A percentile compares a stretch with the other conserved stretches of the same genome.
phyloP scores from a whole-genome alignment of 495 filamentous ascomycete genomes.

The Penicilliopsis zonata region DNA sequence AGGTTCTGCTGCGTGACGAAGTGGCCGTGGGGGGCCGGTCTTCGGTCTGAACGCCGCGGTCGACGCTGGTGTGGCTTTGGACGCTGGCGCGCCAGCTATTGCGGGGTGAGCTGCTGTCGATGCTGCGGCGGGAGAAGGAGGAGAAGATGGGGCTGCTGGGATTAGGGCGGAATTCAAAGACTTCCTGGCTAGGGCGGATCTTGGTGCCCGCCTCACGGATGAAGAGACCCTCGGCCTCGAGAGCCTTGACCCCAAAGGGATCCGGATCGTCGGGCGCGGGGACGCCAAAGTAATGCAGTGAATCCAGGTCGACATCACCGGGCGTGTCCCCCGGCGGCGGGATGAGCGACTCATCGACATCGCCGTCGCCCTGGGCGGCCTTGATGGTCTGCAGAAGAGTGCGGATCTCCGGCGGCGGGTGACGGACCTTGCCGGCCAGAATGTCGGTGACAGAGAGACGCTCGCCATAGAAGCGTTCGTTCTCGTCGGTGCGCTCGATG shows the following conservation, averaged over 20 bases:
- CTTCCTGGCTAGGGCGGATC: conserved; percentile 51
- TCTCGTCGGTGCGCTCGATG: conserved; percentile 78
- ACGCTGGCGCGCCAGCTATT: conserved; percentile 56
- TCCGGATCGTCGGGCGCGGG: conserved; percentile 67
- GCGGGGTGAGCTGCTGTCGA: conserved; percentile 44
- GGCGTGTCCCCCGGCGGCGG: conserved; percentile 52
- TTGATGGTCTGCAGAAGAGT: conserved; percentile 70
- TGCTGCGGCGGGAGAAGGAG: conserved; percentile 54
- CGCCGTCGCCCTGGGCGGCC: conserved; percentile 66
- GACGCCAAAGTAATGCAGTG: conserved; percentile 50
- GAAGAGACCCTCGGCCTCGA: conserved; percentile 74
- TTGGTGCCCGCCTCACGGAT: conserved; percentile 76
- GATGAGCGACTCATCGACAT: conserved; percentile 50
- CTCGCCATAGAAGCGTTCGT: conserved; percentile 74
- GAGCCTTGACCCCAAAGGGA: conserved; percentile 75
- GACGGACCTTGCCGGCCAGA: conserved; percentile 61
- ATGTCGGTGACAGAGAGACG: conserved; percentile 68
- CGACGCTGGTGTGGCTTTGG: conserved; percentile 43
- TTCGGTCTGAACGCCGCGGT: conserved; percentile 47
- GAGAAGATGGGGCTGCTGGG: conserved; percentile 65
- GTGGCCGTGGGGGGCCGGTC: conserved; percentile 36
- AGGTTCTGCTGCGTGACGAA: conserved; percentile 28
- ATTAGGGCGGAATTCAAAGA: conserved; percentile 70
- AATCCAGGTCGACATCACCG: conserved; percentile 52
- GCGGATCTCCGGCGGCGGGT: conserved; percentile 50